Evolutionary conservation across 2,329 filamentous ascomycete genomes (phyloP), one percentile per base, ranked within the genome.

Genomic region (Xylariaceae sp.): DNA sequence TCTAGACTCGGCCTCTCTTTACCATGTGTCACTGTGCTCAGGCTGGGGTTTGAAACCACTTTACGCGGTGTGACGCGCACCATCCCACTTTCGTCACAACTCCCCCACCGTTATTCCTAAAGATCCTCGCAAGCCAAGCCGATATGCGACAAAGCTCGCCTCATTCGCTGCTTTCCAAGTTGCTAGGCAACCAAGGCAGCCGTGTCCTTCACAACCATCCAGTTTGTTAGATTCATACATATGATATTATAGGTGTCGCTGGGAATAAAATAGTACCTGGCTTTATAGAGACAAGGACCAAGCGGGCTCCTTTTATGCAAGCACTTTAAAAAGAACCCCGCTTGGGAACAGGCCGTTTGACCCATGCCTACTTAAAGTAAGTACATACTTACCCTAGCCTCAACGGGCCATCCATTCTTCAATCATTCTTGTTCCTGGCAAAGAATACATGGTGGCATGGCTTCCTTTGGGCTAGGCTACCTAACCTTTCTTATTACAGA

Each of bases 31-130:
- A n/a, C n/a, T n/a, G n/a, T n/a, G n/a, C n/a, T n/a, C n/a, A n/a
- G n/a, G n/a, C n/a, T 57, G 57, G 48, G 54, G 33, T 31, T 9
- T 51, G 40, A 58, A 61, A 60, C 57, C 60, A 62, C 60, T 62
- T 61, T 62, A 63, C 60, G 59, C 60, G 60, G 56, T 57, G 44
- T 52, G 46, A 48, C 59, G 57, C 55, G 58, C 56, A 50, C 50
- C 56, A 54, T 55, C 50, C 51, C 53, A 55, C 58, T 53, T 55
- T 56, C 50, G 54, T 47, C 47, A 38, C 33, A 35, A 31, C 38
- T 46, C 50, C 49, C 52, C 52, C 50, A 46, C 55, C 48, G 44
- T 44, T 27, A 46, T 36, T 40, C 49, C 45, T 50, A 46, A 46
- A 43, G 36, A 44, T 40, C 44, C 34, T 38, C 46, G 34, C 46